These are phyloP conservation scores for Cryptococcus sp. DNA, from an alignment of 1,284 basidiomycete species.

Conservation along the genomic window DNA sequence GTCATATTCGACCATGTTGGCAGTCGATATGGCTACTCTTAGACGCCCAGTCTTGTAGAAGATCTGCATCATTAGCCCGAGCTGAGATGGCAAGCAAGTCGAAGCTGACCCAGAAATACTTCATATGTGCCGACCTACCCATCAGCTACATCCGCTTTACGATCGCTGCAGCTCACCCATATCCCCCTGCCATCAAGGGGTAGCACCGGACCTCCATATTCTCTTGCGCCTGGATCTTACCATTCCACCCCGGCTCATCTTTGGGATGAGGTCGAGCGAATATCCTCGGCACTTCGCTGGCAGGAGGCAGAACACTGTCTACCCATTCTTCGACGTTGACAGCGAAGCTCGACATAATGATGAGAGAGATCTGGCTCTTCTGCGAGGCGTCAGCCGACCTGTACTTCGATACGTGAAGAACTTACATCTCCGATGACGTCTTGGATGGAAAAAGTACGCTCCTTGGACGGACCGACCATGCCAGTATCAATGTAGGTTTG, in stretches of 20 bases:
- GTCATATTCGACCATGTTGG: slow-evolving; percentile 44
- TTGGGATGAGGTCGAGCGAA: slow-evolving; percentile 27
- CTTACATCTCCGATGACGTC: slow-evolving; percentile 36
- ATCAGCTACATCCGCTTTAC: neutral
- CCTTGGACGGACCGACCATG: slow-evolving; percentile 17
- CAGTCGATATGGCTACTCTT: slow-evolving; percentile 40
- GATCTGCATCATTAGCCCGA: slow-evolving; percentile 22
- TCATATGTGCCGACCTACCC: slow-evolving; percentile 34
- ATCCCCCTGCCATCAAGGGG: slow-evolving; percentile 30
- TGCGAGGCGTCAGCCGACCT: slow-evolving; percentile 6
- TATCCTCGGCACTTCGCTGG: slow-evolving; percentile 28
- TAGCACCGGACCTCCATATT: slow-evolving; percentile 33
- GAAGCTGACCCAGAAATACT: slow-evolving; percentile 38
- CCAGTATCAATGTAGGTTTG: slow-evolving; percentile 18
- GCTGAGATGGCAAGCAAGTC: neutral
- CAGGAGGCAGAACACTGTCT: slow-evolving; percentile 22
- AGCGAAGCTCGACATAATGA: slow-evolving; percentile 35
- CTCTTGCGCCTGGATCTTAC: slow-evolving; percentile 27
- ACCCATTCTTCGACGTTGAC: slow-evolving; percentile 34
- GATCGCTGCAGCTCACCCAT: slow-evolving; percentile 18
- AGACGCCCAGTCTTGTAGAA: slow-evolving; percentile 46
- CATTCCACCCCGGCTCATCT: slow-evolving; percentile 22
- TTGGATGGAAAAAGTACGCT: slow-evolving; percentile 21
- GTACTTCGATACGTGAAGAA: neutral
- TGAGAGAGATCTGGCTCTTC: slow-evolving; percentile 33